These are phyloP conservation scores for Xerocomus nothofagi DNA, from an alignment of 1,284 basidiomycete genomes.

Conservation along the genomic window DNA sequence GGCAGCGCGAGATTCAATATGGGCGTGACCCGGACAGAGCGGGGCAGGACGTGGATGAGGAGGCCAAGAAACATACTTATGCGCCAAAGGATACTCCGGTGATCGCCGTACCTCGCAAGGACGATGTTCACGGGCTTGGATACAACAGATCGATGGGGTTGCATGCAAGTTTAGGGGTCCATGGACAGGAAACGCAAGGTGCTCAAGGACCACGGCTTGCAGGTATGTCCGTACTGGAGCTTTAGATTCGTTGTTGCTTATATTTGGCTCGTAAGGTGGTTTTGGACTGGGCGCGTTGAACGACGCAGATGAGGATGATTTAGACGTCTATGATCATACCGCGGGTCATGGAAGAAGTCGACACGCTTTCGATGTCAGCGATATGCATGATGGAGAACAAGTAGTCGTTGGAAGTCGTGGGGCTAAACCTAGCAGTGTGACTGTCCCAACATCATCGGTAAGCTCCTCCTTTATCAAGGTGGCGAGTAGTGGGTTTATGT, in stretches of 20 bases:
- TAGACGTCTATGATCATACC: conserved; percentile 76
- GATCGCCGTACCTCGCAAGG: conserved; percentile 65
- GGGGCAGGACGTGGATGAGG: conserved; percentile 61
- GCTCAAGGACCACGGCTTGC: conserved; percentile 57
- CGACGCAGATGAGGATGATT: conserved; percentile 86
- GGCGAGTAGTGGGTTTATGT: conserved; percentile 24
- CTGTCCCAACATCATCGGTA: conserved; percentile 17
- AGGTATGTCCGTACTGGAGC: conserved; percentile 39
- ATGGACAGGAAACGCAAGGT: conserved; percentile 12
- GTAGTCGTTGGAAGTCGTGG: conserved; percentile 37
- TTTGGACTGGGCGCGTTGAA: conserved; percentile 87
- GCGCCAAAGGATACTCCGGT: conserved; percentile 80
- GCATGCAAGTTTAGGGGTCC: conserved; percentile 51
- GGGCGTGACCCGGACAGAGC: conserved; percentile 45
- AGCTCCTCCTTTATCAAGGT: not conserved
- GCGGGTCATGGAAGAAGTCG: conserved; percentile 43
- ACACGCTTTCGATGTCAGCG: conserved; percentile 70
- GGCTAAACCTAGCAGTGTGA: conserved; percentile 1
- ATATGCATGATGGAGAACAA: conserved; percentile 63
- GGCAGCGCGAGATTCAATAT: conserved; percentile 73
- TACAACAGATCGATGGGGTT: conserved; percentile 68
- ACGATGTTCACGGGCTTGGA: conserved; percentile 79
- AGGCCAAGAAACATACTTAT: conserved; percentile 84
- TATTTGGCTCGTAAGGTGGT: conserved; percentile 52
- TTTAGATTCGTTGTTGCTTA: conserved; percentile 3